Percentiles rank a stretch among this genome's conserved stretches.
Conservation (phyloP, 2,329 filamentous ascomycete genomes). For the Trichoderma sp. region DNA sequence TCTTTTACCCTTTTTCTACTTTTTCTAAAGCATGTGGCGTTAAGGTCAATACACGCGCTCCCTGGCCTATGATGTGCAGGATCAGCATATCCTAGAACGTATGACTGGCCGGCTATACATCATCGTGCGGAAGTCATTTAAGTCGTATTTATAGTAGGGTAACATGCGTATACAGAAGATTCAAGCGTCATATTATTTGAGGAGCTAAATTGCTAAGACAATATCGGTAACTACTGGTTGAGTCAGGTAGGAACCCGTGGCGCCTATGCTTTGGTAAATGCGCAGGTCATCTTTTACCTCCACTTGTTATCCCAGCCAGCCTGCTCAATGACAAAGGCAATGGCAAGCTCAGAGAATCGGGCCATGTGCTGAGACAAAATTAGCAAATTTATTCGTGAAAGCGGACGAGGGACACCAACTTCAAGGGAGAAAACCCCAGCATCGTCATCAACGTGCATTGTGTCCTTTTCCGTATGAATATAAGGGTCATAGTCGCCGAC, state of each 20-base stretch:
- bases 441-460: conserved; percentile 41
- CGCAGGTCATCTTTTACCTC: conserved; percentile 30
- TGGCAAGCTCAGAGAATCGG: conserved; percentile 42
- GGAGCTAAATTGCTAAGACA: neutral
- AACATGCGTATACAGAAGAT: neutral
- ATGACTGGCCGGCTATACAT: neutral
- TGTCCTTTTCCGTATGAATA: conserved; percentile 40
- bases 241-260: neutral
- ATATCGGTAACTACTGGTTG: neutral
- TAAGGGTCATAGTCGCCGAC: conserved; percentile 42
- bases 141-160: neutral
- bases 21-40: neutral
- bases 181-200: neutral
- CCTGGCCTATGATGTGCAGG: neutral
- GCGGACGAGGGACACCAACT: conserved; percentile 28
- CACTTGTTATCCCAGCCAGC: conserved; percentile 43
- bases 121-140: neutral
- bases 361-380: conserved; percentile 39
- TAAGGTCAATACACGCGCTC: neutral
- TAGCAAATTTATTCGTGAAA: conserved; percentile 7
- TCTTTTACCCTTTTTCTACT: no score
- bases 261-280: neutral
- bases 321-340: conserved; percentile 43
- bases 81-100: neutral
- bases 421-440: conserved; percentile 42